Conservation (phyloP, 495 filamentous ascomycete genomes). For the Sordaria brevicollis region DNA sequence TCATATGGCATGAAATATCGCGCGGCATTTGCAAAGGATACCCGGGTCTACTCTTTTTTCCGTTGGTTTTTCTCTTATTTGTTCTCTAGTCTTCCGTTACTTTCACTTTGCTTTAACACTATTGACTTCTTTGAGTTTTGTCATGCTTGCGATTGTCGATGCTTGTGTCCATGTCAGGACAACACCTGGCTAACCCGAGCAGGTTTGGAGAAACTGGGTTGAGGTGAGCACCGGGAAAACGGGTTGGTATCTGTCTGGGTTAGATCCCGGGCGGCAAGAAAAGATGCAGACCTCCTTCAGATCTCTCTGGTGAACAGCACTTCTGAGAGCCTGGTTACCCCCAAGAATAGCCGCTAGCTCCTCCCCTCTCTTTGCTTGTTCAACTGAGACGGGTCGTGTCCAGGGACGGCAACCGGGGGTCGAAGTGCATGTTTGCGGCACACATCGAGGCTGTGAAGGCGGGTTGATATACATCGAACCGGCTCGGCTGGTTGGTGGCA, state of each 20-base stretch:
- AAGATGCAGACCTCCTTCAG: background rate
- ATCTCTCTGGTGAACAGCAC: background rate
- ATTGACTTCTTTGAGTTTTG: background rate
- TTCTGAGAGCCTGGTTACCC: background rate
- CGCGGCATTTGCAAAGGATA: background rate
- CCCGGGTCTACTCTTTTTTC: background rate
- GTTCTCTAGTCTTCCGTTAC: background rate
- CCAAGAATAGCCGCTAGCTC: background rate
- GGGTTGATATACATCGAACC: background rate
- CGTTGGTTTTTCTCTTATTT: too few relatives aligned
- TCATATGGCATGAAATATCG: background rate
- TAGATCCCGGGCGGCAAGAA: background rate
- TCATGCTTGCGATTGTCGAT: too few relatives aligned
- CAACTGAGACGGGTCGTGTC: background rate
- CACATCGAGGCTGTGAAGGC: background rate
- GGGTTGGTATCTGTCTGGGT: too few relatives aligned
- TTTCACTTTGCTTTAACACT: background rate
- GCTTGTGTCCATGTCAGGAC: background rate
- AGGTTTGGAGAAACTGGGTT: background rate
- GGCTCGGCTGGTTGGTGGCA: too few relatives aligned
- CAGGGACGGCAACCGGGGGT: background rate
- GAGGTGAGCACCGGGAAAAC: background rate
- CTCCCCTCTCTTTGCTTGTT: background rate
- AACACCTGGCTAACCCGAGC: too few relatives aligned
- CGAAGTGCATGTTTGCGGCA: background rate